Base-by-base conservation (phyloP, 2,329 filamentous ascomycete genomes). In the Truncatella angustata region DNA sequence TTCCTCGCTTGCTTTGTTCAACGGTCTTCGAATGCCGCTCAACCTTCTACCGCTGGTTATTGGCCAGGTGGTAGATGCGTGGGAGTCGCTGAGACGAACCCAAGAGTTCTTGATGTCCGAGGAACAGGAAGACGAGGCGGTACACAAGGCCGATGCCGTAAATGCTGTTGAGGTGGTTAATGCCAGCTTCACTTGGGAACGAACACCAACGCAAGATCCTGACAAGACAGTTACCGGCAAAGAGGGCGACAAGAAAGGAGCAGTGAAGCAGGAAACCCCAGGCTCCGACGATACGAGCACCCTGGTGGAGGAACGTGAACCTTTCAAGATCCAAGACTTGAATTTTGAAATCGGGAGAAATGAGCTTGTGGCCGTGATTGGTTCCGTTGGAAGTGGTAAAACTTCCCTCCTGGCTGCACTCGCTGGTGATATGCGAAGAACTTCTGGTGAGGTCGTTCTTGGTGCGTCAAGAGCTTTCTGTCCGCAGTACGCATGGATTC, bases 401-500 rank as follows among this genome's bases (percentile, higher is more conserved):
- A 94, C 82, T 47, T 97, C 92, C 0, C 73, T 99, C 1, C 81
- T 99, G 3, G 88, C 91, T 30, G 91, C 93, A 0, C 73, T 99
- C 42, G 93, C 92, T 1, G 93, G 94, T 21, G 93, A 97, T 58
- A 97, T 97, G 93, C 85, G 91, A 40, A 88, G 87, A 67, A 95
- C 89, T 0, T 74, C 72, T 3, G 91, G 91, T 10, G 79, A 87
- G 34, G 80, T 95, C 5, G 80, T 83, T 0, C 80, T 94, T 60
- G 90, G 92, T 36, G 90, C 90, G 0, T 86, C 85, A 3, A 80
- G 92, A 56, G 90, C 93, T 0, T 97, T 96, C 63, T 97, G 94
- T 59, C 93, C 93, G 0, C 93, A 99, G 66, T 96, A 96, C 64
- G 90, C 94, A 0, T 99, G 94, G 94, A 96, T 99, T 45, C 93